phyloP scores from a whole-genome alignment of 441 rosid genomes.

The Isatis lusitanica region DNA sequence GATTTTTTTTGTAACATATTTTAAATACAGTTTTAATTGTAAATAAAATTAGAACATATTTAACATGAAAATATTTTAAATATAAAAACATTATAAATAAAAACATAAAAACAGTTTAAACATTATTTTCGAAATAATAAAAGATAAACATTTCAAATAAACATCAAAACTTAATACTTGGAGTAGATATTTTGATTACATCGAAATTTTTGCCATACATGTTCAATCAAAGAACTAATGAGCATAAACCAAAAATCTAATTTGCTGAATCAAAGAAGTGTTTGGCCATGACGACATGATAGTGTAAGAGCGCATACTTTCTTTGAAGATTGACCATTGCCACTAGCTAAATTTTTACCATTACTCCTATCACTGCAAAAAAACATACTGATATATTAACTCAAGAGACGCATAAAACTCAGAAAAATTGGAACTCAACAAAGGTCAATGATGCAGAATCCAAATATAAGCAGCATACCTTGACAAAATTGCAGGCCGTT shows the following conservation, averaged over 20 bases:
- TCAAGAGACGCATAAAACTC: neutral
- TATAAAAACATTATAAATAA: too few species aligned
- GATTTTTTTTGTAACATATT: too few species aligned
- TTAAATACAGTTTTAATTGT: too few species aligned
- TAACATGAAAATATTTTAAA: too few species aligned
- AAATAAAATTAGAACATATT: too few species aligned
- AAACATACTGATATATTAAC: constrained; percentile 36
- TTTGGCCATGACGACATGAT: neutral
- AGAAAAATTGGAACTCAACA: neutral
- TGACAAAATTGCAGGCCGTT: constrained; percentile 45
- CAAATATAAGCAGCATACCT: constrained; percentile 53
- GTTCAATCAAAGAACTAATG: too few species aligned
- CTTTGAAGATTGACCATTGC: constrained; percentile 43
- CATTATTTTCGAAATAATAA: too few species aligned
- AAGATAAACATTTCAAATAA: too few species aligned
- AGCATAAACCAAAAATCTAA: neutral
- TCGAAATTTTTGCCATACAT: too few species aligned
- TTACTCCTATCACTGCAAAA: constrained; percentile 46
- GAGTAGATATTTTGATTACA: too few species aligned
- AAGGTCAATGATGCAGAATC: constrained; percentile 9
- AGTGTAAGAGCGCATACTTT: constrained; percentile 51
- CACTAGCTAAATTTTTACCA: constrained; percentile 44
- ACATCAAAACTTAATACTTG: too few species aligned
- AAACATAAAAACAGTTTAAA: too few species aligned
- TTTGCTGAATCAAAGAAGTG: constrained; percentile 1